Percentiles rank a stretch among this genome's conserved stretches.
These are phyloP conservation scores for Pythium apleroticum DNA, from an alignment of 352 stramenopile genomes.

Conservation along the genomic window DNA sequence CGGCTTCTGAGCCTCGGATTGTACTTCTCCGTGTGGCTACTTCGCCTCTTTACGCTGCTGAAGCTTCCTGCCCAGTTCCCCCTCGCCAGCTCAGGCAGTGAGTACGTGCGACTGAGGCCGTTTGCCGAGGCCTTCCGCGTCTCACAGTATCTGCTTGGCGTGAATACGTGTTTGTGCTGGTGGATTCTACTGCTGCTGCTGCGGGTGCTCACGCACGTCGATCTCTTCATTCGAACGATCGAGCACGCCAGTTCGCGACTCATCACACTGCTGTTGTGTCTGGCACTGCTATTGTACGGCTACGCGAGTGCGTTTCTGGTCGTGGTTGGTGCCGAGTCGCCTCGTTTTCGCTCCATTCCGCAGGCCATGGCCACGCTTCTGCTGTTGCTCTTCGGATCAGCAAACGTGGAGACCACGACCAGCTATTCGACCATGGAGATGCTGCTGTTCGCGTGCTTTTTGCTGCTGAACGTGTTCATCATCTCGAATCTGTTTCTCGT, in stretches of 20 bases:
- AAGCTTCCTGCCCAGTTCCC: conserved; percentile 37
- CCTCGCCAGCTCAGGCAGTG: conserved; percentile 24
- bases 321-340: conserved; percentile 33
- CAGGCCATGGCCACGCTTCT: conserved; percentile 37
- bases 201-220: conserved; percentile 38
- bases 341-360: conserved; percentile 37
- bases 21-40: conserved; percentile 47
- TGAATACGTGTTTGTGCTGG: conserved; percentile 46
- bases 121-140: conserved; percentile 41
- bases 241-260: conserved; percentile 33
- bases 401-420: conserved; percentile 19
- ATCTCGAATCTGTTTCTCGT: conserved; percentile 49
- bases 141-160: conserved; percentile 35
- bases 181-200: conserved; percentile 44
- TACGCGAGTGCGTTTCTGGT: conserved; percentile 52
- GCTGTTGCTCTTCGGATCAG: conserved; percentile 34
- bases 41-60: conserved; percentile 38
- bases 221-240: conserved; percentile 42
- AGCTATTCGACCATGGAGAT: conserved; percentile 27
- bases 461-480: conserved; percentile 45
- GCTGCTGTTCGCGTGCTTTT: conserved; percentile 41
- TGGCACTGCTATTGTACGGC: conserved; percentile 39
- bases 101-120: conserved; percentile 37
- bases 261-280: conserved; percentile 34
- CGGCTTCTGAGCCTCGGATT: conserved; percentile 35